Base-by-base conservation (phyloP, 192 early-diverging fungal species). In the Mortierella hygrophila region DNA sequence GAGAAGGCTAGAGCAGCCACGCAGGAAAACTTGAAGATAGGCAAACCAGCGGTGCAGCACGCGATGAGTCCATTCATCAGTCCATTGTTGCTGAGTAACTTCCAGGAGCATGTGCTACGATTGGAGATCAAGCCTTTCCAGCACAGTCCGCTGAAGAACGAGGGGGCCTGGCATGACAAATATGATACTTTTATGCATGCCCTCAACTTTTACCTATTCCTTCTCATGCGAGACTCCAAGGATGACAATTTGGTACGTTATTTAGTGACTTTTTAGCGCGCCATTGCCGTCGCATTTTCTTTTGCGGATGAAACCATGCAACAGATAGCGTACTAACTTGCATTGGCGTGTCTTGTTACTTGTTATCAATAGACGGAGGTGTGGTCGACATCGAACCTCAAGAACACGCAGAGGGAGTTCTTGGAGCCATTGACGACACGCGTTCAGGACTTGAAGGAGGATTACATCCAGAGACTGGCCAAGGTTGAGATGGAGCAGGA, bases 141-240 rank as follows among this genome's bases (percentile, higher is more conserved):
- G 29, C 75, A 81, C 20, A 79, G 35, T n/a, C 77, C 79, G 3
- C 70, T 76, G 23, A 77, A 54, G 52, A 68, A 78, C 26, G 89
- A 89, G 65, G 60, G 78, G 3, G 70, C 72, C 0, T 91, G 90
- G 79, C 57, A 57, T 63, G 89, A 90, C 16, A 87, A 85, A 20
- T 87, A 88, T 69, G 86, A 81, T 57, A 81, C 76, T 70, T 72
- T 89, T 9, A 91, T 91, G 88, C 90, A 91, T 20, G 85, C 83
- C 18, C 60, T 90, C 5, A 91, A 91, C 75, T 87, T 90, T 81
- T 91, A 91, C 71, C 32, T 90, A 29, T 90, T 84, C 74, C 42
- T 91, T 41, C 75, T 91, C 55, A 87, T 90, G 73, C 78, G 88
- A 10, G 91, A 91, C 73, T 57, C 72, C 9, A n/a, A 85, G n/a